These are phyloP conservation scores for Alternaria postmessia DNA, from an alignment of 2,329 filamentous ascomycete species.

Conservation along the genomic window DNA sequence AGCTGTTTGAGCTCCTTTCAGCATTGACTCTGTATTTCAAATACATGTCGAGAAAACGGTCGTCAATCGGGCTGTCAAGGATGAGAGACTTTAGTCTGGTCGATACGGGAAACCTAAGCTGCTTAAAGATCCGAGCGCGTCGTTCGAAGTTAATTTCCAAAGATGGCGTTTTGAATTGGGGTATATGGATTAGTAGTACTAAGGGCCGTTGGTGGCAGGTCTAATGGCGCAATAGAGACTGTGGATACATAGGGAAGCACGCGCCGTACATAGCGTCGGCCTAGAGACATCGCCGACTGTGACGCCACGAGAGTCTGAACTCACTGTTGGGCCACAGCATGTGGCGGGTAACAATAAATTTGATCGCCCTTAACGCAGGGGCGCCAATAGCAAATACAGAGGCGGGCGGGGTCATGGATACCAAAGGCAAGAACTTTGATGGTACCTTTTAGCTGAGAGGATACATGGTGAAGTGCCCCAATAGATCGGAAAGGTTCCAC, in stretches of 20 bases:
- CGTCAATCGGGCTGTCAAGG: constrained; percentile 1
- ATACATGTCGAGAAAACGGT: constrained; percentile 1
- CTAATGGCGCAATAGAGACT: constrained; percentile 16
- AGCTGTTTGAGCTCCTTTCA: constrained; percentile 1
- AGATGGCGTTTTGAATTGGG: constrained; percentile 28
- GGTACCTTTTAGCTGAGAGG: constrained; percentile 6
- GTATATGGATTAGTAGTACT: constrained; percentile 25
- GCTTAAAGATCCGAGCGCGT: constrained; percentile 5
- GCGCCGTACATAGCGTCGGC: constrained; percentile 8
- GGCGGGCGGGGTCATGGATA: constrained; percentile 17
- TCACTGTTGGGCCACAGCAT: constrained; percentile 18
- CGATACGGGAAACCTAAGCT: constrained; percentile 3
- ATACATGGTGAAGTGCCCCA: not conserved
- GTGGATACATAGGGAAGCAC: constrained; percentile 5
- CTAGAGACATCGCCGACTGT: constrained; percentile 26
- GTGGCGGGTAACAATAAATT: constrained; percentile 19
- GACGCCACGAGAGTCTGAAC: constrained; percentile 19
- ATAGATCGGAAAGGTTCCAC: constrained; percentile 2
- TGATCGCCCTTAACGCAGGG: constrained; percentile 22
- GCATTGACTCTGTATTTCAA: constrained; percentile 5
- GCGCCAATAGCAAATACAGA: constrained; percentile 20
- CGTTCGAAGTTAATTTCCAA: constrained; percentile 9
- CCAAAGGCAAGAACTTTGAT: constrained; percentile 5
- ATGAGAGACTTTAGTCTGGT: constrained; percentile 2
- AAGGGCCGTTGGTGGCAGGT: constrained; percentile 27